Percentiles rank a stretch among this genome's conserved stretches.
These are phyloP conservation scores for Skeletonema grethae DNA, from an alignment of 108 stramenopile species.

Conservation along the genomic window DNA sequence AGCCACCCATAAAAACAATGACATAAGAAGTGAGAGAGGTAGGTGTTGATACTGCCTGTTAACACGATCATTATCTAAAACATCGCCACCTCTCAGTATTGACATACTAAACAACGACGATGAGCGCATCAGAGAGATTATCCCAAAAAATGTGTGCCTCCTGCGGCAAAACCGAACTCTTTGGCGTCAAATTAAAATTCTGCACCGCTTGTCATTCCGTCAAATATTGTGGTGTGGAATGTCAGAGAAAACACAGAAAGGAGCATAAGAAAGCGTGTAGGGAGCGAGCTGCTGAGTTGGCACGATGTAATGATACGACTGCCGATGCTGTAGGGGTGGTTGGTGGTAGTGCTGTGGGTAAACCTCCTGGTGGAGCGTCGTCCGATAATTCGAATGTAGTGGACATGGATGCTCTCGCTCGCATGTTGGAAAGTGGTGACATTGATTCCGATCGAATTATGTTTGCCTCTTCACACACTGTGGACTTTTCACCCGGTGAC, in stretches of 20 bases:
- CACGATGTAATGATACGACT: neutral
- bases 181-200: neutral
- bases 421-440: neutral
- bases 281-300: neutral
- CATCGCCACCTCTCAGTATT: too few species aligned
- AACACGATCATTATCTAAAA: too few species aligned
- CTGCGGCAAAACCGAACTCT: neutral
- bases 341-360: neutral
- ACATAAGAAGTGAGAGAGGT: too few species aligned
- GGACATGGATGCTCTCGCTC: neutral
- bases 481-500: neutral
- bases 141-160: neutral
- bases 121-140: too few species aligned
- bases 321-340: too few species aligned
- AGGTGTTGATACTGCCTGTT: too few species aligned
- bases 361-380: too few species aligned
- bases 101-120: too few species aligned
- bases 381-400: neutral
- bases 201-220: neutral
- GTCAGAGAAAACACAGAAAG: neutral
- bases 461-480: neutral
- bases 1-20: too few species aligned
- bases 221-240: neutral
- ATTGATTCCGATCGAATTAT: neutral
- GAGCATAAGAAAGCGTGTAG: neutral